Conservation (phyloP, 2,329 filamentous ascomycete species). For the Parastagonospora nodorum region DNA sequence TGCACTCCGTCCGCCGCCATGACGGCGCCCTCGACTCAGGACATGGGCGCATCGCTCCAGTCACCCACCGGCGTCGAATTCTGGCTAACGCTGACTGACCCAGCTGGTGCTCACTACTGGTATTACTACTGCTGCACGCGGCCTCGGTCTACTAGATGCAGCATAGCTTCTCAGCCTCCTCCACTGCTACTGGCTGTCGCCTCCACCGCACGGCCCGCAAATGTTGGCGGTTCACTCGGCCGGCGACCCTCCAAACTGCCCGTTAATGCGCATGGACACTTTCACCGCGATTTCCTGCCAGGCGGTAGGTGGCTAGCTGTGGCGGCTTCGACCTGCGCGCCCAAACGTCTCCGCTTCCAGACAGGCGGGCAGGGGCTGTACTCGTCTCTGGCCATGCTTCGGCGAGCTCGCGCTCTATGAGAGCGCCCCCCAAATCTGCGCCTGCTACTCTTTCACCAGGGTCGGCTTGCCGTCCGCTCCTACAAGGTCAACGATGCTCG, state of each 20-base stretch:
- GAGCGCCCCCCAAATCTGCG: conserved; percentile 27
- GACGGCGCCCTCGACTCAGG: not conserved
- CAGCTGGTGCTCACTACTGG: conserved; percentile 6
- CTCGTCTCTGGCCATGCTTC: conserved; percentile 10
- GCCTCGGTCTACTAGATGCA: conserved; percentile 16
- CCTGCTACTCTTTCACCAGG: conserved; percentile 19
- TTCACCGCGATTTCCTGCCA: conserved; percentile 3
- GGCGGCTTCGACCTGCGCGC: conserved; percentile 34
- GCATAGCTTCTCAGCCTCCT: conserved; percentile 13
- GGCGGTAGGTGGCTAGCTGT: conserved; percentile 28
- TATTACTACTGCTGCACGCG: conserved; percentile 8
- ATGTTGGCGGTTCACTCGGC: conserved; percentile 23
- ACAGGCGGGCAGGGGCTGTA: conserved; percentile 19
- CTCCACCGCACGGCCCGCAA: conserved; percentile 35
- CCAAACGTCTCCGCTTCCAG: conserved; percentile 38
- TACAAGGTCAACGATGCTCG: not conserved
- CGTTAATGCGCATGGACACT: conserved; percentile 22
- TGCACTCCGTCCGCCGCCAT: conserved; percentile 8
- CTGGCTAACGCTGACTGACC: conserved; percentile 7
- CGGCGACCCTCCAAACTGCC: conserved; percentile 28
- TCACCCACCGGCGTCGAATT: not conserved
- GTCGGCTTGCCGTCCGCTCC: conserved; percentile 2
- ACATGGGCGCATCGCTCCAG: not conserved
- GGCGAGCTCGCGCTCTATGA: conserved; percentile 18
- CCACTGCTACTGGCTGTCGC: conserved; percentile 26